These are phyloP conservation scores for Diutina mesorugosa DNA, from an alignment of 1,139 yeast genomes.

Conservation along the genomic window DNA sequence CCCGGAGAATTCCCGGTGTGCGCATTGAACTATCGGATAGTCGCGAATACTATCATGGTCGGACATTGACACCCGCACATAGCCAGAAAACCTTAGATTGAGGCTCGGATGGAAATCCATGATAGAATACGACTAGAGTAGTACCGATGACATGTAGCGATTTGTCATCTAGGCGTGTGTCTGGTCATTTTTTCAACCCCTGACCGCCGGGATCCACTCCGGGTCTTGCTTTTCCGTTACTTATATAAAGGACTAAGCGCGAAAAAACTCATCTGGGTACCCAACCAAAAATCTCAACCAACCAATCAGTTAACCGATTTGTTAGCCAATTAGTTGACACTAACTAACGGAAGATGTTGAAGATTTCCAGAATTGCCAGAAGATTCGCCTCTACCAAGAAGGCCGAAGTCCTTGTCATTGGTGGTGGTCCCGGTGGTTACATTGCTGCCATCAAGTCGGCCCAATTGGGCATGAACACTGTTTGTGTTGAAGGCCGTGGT, in stretches of 20 bases:
- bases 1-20: background rate
- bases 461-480: conserved; percentile 66
- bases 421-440: conserved; percentile 99
- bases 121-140: background rate
- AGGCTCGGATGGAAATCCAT: background rate
- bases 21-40: background rate
- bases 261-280: background rate
- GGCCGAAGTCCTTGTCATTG: conserved; percentile 77
- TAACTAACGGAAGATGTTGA: background rate
- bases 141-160: background rate
- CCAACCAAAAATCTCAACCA: background rate
- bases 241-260: background rate
- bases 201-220: background rate
- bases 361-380: background rate
- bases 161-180: background rate
- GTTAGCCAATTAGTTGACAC: background rate
- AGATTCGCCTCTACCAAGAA: background rate
- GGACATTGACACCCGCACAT: background rate
- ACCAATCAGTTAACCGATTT: background rate
- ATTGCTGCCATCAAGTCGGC: conserved; percentile 99
- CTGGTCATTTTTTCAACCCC: background rate
- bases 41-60: background rate
- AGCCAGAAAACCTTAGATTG: background rate
- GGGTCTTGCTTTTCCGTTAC: background rate
- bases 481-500: conserved; percentile 96